A percentile compares a stretch with the other conserved stretches of the same genome.
phyloP scores from a whole-genome alignment of 2,329 filamentous ascomycete genomes.

The Ophiostoma populinum region DNA sequence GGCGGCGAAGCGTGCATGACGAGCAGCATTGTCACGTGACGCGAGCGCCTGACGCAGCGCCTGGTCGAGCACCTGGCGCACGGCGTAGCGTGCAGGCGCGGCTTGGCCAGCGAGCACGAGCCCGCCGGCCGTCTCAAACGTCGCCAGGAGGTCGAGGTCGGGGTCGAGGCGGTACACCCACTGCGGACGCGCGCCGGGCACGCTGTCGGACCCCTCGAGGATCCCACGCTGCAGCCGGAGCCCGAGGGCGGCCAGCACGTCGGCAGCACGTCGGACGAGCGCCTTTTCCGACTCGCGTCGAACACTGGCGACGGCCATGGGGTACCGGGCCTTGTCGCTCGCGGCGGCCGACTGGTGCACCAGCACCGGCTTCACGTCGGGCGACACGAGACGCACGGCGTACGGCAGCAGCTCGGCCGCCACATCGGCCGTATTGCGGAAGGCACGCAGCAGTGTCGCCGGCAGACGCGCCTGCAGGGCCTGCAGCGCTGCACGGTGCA shows the following conservation, averaged over 20 bases:
- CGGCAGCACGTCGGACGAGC: slow-evolving; percentile 64
- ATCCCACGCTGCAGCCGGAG: slow-evolving; percentile 66
- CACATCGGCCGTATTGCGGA: slow-evolving; percentile 62
- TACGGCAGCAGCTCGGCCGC: slow-evolving; percentile 74
- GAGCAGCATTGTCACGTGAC: slow-evolving; percentile 45
- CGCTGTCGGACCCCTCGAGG: slow-evolving; percentile 37
- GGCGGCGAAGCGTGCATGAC: slow-evolving; percentile 47
- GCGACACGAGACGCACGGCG: slow-evolving; percentile 65
- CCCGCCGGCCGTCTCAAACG: slow-evolving; percentile 51
- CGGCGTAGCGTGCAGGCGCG: slow-evolving; percentile 71
- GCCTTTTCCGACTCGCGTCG: slow-evolving; percentile 69
- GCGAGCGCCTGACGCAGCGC: slow-evolving; percentile 63
- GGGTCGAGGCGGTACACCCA: slow-evolving; percentile 95
- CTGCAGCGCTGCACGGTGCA: slow-evolving; percentile 57
- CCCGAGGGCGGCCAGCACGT: slow-evolving; percentile 67
- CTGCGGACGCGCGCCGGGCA: slow-evolving; percentile 34
- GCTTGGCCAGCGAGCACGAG: slow-evolving; percentile 35
- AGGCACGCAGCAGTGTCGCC: slow-evolving; percentile 54
- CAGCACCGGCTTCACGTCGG: slow-evolving; percentile 80
- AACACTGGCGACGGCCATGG: slow-evolving; percentile 52
- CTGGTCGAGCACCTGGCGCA: slow-evolving; percentile 83
- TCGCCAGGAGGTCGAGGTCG: slow-evolving; percentile 61
- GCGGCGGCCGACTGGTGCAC: slow-evolving; percentile 40
- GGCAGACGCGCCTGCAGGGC: slow-evolving; percentile 56
- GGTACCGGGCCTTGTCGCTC: slow-evolving; percentile 26